These are phyloP conservation scores for Podila minutissima DNA, from an alignment of 192 early-diverging fungal species.

Conservation along the genomic window DNA sequence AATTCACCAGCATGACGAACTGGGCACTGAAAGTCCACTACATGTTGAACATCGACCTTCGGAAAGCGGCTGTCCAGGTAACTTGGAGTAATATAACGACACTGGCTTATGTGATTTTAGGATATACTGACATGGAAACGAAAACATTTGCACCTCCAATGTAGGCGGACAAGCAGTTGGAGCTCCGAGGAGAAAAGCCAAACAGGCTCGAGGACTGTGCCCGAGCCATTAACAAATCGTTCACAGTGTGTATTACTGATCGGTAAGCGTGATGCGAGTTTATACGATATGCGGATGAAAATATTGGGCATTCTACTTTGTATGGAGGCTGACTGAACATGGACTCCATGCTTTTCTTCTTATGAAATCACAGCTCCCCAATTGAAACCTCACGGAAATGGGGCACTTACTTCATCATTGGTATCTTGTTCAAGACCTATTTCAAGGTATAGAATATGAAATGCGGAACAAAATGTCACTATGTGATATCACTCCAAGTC, in stretches of 20 bases:
- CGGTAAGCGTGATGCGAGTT: constrained; percentile 52
- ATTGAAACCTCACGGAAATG: constrained; percentile 80
- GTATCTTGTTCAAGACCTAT: constrained; percentile 88
- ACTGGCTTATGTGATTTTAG: neutral
- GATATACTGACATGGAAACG: neutral
- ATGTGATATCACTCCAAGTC: no score
- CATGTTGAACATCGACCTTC: constrained; percentile 67
- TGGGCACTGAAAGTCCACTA: constrained; percentile 74
- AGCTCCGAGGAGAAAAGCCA: constrained; percentile 54
- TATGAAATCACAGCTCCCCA: constrained; percentile 16
- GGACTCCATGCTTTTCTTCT: constrained; percentile 5
- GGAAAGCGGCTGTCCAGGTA: constrained; percentile 59
- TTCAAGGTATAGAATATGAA: constrained; percentile 72
- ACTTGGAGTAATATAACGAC: neutral
- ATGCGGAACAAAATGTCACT: neutral
- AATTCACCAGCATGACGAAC: constrained; percentile 56
- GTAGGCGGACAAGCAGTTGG: constrained; percentile 65
- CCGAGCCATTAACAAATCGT: constrained; percentile 87
- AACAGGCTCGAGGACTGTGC: constrained; percentile 84
- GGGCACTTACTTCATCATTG: constrained; percentile 92
- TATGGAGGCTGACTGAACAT: neutral
- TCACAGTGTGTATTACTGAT: constrained; percentile 90
- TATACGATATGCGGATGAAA: neutral
- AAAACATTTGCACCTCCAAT: neutral
- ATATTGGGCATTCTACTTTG: neutral